A percentile compares a stretch with the other conserved stretches of the same genome.
Evolutionary conservation across 2,329 filamentous ascomycete species (phyloP).

Genomic region (Fusarium mexicanum): DNA sequence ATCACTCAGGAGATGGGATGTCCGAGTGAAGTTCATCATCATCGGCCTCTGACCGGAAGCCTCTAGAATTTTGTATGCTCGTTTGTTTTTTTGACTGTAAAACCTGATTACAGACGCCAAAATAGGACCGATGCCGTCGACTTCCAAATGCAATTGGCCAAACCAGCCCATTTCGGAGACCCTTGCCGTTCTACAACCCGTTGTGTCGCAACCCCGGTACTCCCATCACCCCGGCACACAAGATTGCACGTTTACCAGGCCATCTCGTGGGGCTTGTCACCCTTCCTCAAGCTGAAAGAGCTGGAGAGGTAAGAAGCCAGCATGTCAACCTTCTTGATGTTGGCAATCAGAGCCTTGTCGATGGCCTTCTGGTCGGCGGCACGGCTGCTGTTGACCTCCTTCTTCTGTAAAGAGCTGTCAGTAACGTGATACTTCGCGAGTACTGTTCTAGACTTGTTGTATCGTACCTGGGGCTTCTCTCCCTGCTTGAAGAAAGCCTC

Average conservation of each 20-base stretch:
- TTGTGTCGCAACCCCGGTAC: conserved; percentile 47
- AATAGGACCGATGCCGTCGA: conserved; percentile 72
- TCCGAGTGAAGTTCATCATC: conserved; percentile 45
- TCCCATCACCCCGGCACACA: conserved; percentile 42
- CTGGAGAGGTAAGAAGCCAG: conserved; percentile 93
- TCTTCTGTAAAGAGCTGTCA: conserved; percentile 76
- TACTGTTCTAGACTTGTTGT: neutral
- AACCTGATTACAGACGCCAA: conserved; percentile 74
- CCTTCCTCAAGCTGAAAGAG: conserved; percentile 98
- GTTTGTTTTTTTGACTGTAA: conserved; percentile 66
- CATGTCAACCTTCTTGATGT: conserved; percentile 98
- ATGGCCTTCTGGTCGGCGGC: conserved; percentile 98
- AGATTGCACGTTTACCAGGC: conserved; percentile 79
- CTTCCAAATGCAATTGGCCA: conserved; percentile 73
- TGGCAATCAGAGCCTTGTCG: conserved; percentile 94
- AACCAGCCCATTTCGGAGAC: conserved; percentile 64
- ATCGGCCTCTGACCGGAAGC: conserved; percentile 48
- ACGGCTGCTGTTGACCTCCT: conserved; percentile 90
- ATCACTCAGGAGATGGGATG: conserved; percentile 36
- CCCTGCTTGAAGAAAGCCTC: conserved; percentile 99
- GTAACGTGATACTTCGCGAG: conserved; percentile 15
- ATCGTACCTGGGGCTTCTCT: conserved; percentile 92
- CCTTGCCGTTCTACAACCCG: conserved; percentile 58
- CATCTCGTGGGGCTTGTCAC: conserved; percentile 99
- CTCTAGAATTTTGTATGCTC: conserved; percentile 52